Evolutionary conservation across 1,284 basidiomycete genomes (phyloP).

Genomic region (Cutaneotrichosporon dermatis): DNA sequence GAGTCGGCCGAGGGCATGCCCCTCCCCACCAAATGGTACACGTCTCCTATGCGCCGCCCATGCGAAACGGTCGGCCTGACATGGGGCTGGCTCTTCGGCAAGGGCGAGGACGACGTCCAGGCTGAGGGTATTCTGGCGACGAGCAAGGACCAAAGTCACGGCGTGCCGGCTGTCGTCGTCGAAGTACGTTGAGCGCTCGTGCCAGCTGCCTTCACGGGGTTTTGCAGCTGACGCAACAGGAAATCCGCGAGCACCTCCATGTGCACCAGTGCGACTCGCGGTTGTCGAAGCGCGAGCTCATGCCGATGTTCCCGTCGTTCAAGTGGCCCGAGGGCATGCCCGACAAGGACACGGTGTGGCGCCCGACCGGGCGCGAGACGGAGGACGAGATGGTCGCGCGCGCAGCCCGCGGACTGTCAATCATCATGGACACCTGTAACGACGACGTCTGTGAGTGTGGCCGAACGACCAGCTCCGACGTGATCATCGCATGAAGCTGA

Average conservation of each 20-base stretch:
- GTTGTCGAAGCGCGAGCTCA: conserved; percentile 13
- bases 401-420: conserved; percentile 20
- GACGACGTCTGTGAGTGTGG: conserved; percentile 28
- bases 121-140: neutral
- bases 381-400: conserved; percentile 33
- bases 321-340: conserved; percentile 19
- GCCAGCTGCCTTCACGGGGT: too few species aligned
- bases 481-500: neutral
- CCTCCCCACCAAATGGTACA: conserved; percentile 28
- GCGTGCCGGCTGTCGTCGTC: conserved; percentile 25
- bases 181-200: conserved; percentile 36
- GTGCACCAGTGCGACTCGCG: conserved; percentile 33
- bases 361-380: conserved; percentile 28
- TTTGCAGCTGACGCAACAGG: too few species aligned
- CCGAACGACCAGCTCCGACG: neutral
- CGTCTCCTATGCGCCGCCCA: conserved; percentile 30
- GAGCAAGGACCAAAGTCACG: conserved; percentile 6
- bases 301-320: conserved; percentile 26
- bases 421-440: conserved; percentile 20
- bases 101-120: conserved; percentile 1
- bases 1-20: conserved; percentile 30
- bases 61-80: conserved; percentile 35
- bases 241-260: conserved; percentile 37
- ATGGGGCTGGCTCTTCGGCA: conserved; percentile 29
- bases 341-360: conserved; percentile 31